Conservation (phyloP, 2,329 filamentous ascomycete genomes). For the Diplodia corticola region DNA sequence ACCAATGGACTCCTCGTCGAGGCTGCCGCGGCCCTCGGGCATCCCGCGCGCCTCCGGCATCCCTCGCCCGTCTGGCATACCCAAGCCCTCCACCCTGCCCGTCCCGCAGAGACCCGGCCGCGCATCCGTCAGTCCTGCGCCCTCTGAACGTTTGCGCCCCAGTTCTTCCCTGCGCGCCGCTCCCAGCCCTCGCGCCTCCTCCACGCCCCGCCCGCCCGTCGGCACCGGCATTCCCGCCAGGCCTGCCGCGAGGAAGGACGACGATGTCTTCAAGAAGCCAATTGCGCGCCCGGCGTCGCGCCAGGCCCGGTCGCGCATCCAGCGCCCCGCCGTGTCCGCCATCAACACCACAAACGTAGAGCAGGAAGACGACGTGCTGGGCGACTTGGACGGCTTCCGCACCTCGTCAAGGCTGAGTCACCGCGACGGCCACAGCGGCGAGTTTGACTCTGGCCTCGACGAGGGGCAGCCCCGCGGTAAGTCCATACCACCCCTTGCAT, state of each 20-base stretch:
- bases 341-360: constrained; percentile 1
- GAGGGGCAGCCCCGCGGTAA: constrained; percentile 14
- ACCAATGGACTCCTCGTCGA: constrained; percentile 34
- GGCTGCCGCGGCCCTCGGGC: constrained; percentile 26
- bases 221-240: background rate
- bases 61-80: constrained; percentile 43
- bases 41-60: constrained; percentile 26
- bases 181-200: constrained; percentile 2
- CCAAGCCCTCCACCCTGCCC: constrained; percentile 54
- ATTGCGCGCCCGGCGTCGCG: constrained; percentile 38
- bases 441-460: constrained; percentile 14
- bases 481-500: constrained; percentile 24
- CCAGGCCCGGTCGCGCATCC: constrained; percentile 30
- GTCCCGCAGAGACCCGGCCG: constrained; percentile 30
- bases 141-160: constrained; percentile 34
- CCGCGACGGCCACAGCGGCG: constrained; percentile 31
- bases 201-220: constrained; percentile 26
- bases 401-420: constrained; percentile 39
- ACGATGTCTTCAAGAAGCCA: constrained; percentile 40
- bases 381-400: constrained; percentile 45
- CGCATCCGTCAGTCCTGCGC: background rate
- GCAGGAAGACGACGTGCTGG: constrained; percentile 32
- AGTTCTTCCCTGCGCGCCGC: constrained; percentile 44
- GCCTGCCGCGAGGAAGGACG: constrained; percentile 26
- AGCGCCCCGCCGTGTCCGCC: constrained; percentile 24